Evolutionary conservation across 1,284 basidiomycete genomes (phyloP), one percentile per base, ranked within the genome.

Genomic region (Pholiota adiposa): DNA sequence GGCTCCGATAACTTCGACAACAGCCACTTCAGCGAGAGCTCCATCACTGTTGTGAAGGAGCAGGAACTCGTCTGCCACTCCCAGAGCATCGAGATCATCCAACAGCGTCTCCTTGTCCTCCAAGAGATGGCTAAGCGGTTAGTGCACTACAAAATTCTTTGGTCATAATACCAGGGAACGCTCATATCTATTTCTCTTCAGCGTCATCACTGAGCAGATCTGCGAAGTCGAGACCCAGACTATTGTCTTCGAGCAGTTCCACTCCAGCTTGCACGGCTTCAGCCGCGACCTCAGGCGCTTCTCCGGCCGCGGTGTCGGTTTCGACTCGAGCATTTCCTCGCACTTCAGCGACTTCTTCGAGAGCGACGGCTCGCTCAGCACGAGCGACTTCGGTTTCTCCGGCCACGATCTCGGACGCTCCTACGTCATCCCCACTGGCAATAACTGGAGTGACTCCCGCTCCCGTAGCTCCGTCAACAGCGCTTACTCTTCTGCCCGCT

Each of bases 81-180:
- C 6, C 65, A 78, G 62, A 46, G 63, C 34, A 67, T 78, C 50
- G 69, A 70, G 48, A 72, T 78, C 62, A 71, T 79, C 62, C 78
- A 79, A 63, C 77, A 79, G 56, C 73, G 75, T 31, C 74, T 79
- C 33, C 71, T 74, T 50, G 73, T 79, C 43, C 63, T 79, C 36
- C 77, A 77, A 58, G 77, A 79, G 66, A 74, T 79, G 69, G 75
- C 77, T 23, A 78, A 78, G 68, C 75, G 69, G 78, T 76, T 14
- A 50, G 59, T 54, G 16, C 61, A 16, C n/a, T n/a, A n/a, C n/a
- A n/a, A n/a, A n/a, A n/a, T n/a, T n/a, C n/a, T n/a, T n/a, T n/a
- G 56, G 18, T 50, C 38, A 50, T 16, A 25, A 16, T 44, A 43
- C 14, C 49, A 11, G 19, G 11, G 16, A 14, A 36, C n/a, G 52